A percentile compares a stretch with the other conserved stretches of the same genome.
phyloP scores from a whole-genome alignment of 371 early-diverging fungal genomes.

The Haplosporangium sp. region DNA sequence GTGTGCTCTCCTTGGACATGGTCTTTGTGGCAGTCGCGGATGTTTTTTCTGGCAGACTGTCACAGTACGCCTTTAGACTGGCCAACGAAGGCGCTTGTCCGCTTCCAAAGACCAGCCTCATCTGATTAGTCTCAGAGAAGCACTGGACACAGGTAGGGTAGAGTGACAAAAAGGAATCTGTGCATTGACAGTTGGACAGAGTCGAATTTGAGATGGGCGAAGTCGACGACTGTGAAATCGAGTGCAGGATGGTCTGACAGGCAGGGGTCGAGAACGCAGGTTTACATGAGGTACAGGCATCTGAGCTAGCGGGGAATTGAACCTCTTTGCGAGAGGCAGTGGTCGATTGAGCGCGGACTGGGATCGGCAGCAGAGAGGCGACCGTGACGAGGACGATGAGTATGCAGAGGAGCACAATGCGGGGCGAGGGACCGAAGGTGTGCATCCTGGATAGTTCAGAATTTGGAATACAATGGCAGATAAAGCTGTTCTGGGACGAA shows the following conservation, averaged over 20 bases:
- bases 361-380: slow-evolving; percentile 15
- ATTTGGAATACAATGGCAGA: too few relatives aligned
- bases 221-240: slow-evolving; percentile 16
- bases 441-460: neutral
- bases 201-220: slow-evolving; percentile 35
- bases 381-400: neutral
- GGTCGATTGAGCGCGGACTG: slow-evolving; percentile 22
- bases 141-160: slow-evolving; percentile 34
- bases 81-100: slow-evolving; percentile 8
- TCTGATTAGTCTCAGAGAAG: slow-evolving; percentile 42
- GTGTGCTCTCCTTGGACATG: neutral
- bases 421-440: neutral
- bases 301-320: slow-evolving; percentile 19
- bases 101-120: slow-evolving; percentile 33
- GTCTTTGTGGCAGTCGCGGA: neutral
- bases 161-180: slow-evolving; percentile 18
- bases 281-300: slow-evolving; percentile 24
- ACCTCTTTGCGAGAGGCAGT: slow-evolving; percentile 3
- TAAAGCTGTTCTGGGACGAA: too few relatives aligned
- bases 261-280: slow-evolving; percentile 31
- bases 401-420: neutral
- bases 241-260: slow-evolving; percentile 32
- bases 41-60: neutral
- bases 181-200: slow-evolving; percentile 43
- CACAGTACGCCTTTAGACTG: slow-evolving; percentile 32